phyloP scores from a whole-genome alignment of 345 rosid genomes.

The Rubroshorea leprosula region DNA sequence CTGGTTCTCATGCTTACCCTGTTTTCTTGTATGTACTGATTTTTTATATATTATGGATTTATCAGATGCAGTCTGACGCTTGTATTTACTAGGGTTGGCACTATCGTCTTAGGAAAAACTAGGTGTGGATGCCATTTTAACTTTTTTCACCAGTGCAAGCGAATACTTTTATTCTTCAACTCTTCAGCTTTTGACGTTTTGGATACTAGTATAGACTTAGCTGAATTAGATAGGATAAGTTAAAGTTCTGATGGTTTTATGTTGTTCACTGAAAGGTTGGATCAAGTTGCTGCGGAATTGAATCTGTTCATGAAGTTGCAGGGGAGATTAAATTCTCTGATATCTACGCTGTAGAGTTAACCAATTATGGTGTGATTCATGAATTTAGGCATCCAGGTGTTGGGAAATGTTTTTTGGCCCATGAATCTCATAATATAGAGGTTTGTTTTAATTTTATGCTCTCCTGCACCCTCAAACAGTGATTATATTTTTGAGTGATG shows the following conservation, averaged over 20 bases:
- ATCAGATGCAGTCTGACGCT: too few species aligned
- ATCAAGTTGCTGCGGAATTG: conserved; percentile 49
- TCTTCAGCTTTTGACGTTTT: background rate
- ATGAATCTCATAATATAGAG: conserved; percentile 32
- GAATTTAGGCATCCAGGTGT: conserved; percentile 31
- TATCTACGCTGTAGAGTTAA: conserved; percentile 65
- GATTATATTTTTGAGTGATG: conserved; percentile 10
- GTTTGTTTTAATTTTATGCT: conserved; percentile 27
- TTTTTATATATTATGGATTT: too few species aligned
- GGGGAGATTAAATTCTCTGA: conserved; percentile 49
- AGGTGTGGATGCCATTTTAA: background rate
- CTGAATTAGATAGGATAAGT: background rate
- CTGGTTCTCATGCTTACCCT: too few species aligned
- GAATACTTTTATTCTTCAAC: too few species aligned
- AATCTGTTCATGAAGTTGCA: conserved; percentile 26
- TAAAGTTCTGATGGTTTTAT: conserved; percentile 16
- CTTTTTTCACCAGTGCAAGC: background rate
- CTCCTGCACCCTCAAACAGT: background rate
- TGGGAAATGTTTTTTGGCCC: conserved; percentile 34
- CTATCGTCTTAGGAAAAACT: too few species aligned
- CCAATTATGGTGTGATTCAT: conserved; percentile 31
- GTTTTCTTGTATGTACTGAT: too few species aligned
- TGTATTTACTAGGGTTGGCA: too few species aligned
- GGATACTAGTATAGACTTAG: background rate
- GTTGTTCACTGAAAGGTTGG: conserved; percentile 36